Evolutionary conservation across 176 grass and related monocot species (phyloP), one percentile per base, ranked within the genome.

Genomic region (Eragrostis curvula): DNA sequence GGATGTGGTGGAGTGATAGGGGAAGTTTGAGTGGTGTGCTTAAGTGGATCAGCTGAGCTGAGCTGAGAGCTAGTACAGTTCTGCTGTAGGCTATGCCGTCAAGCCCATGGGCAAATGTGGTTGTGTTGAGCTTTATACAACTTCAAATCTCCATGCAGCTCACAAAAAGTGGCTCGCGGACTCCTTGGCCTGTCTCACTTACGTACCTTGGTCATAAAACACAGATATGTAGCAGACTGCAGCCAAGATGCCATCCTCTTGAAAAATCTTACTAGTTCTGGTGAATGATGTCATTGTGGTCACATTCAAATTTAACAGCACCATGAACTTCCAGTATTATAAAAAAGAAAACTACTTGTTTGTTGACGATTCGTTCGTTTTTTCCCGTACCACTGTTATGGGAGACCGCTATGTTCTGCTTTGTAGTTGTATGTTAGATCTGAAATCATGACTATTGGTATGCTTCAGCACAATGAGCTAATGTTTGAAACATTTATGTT

Each of bases 401-500:
- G 9, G 9, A 45, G 9, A 8, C 9, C 8, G 9, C n/a, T n/a
- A 45, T 45, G 43, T 61, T 13, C n/a, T n/a, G n/a, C n/a, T n/a
- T n/a, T n/a, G n/a, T n/a, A n/a, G n/a, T 29, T 51, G 8, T 56
- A 43, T 51, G 56, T 71, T 20, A 64, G 41, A 58, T 57, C 30
- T 77, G 65, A 69, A 82, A 16, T 43, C 53, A 32, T 28, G 9
- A 40, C 18, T 43, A 57, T 23, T 57, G 21, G 30, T 39, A 24
- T 57, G 32, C 73, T 43, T 74, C 30, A 41, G 41, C 20, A 7
- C 20, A 44, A 21, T n/a, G 3, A 44, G 10, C 47, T 49, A 9
- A 9, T 15, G 12, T 49, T 49, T 80, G 71, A 67, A 86, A 73
- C 40, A 40, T 58, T 29, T 57, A 81, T 49, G 28, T 36, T 41